phyloP scores from a whole-genome alignment of 306 rosid species.

The Acacia confusa region DNA sequence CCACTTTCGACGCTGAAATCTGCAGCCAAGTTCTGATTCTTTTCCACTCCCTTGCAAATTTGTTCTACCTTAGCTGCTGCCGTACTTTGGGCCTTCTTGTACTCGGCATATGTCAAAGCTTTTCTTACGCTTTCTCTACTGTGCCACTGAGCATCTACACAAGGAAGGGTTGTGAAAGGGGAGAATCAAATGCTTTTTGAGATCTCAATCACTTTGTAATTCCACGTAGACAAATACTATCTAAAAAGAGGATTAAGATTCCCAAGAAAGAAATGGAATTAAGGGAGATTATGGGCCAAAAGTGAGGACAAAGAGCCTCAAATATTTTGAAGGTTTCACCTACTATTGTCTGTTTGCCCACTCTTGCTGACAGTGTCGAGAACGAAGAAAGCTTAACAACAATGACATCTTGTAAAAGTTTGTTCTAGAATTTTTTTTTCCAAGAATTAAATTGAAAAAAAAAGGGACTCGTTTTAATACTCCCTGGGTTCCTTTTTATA shows the following conservation, averaged over 20 bases:
- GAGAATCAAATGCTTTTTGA: neutral
- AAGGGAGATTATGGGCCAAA: neutral
- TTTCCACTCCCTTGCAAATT: slow-evolving; percentile 74
- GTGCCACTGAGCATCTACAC: slow-evolving; percentile 61
- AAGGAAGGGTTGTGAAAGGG: slow-evolving; percentile 13
- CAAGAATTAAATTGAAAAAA: too few species aligned
- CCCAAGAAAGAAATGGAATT: neutral
- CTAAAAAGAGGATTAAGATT: neutral
- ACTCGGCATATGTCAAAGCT: slow-evolving; percentile 66
- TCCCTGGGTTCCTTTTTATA: too few species aligned
- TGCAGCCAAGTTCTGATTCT: slow-evolving; percentile 56
- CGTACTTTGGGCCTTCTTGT: slow-evolving; percentile 69
- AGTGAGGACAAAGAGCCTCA: neutral
- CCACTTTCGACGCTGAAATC: slow-evolving; percentile 72
- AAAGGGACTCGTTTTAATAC: neutral
- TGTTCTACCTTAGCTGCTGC: slow-evolving; percentile 71
- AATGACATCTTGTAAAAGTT: neutral
- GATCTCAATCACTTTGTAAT: neutral
- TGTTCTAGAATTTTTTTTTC: neutral
- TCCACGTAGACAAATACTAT: neutral
- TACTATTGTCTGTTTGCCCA: neutral
- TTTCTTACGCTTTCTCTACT: slow-evolving; percentile 71
- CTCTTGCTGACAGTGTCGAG: neutral
- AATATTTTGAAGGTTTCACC: neutral
- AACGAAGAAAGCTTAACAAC: neutral